Conservation (phyloP, 2,329 filamentous ascomycete genomes). For the Tolypocladium tropicale region DNA sequence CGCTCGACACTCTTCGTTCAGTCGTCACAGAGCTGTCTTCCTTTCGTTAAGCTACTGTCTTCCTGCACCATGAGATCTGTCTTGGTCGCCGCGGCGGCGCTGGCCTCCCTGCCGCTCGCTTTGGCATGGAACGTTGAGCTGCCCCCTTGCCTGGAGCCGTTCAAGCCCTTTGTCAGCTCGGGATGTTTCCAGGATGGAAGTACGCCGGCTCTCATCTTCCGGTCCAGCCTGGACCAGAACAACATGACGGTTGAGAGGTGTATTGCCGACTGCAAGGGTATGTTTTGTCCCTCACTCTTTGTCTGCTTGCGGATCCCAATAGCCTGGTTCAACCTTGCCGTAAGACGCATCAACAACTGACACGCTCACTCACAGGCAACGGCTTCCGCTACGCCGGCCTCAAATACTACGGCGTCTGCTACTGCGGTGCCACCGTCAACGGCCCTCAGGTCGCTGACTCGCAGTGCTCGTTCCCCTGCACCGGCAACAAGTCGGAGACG, state of each 20-base stretch:
- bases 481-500: conserved; percentile 29
- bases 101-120: conserved; percentile 24
- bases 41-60: conserved; percentile 2
- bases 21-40: neutral
- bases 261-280: conserved; percentile 37
- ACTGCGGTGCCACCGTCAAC: conserved; percentile 40
- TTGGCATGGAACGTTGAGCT: conserved; percentile 32
- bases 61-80: conserved; percentile 7
- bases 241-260: conserved; percentile 39
- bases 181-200: conserved; percentile 35
- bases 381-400: conserved; percentile 41
- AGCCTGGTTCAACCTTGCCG: neutral
- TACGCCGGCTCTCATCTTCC: conserved; percentile 28
- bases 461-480: conserved; percentile 48
- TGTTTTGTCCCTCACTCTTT: conserved; percentile 2
- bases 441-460: conserved; percentile 40
- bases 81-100: conserved; percentile 24
- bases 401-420: conserved; percentile 42
- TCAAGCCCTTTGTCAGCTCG: conserved; percentile 36
- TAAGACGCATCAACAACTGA: neutral
- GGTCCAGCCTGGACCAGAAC: conserved; percentile 23
- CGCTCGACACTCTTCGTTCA: neutral
- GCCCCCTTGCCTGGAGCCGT: conserved; percentile 32
- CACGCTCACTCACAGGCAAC: conserved; percentile 22
- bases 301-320: neutral